Base-by-base conservation (phyloP, 75 land plant genomes). In the Selaginella tamariscina region DNA sequence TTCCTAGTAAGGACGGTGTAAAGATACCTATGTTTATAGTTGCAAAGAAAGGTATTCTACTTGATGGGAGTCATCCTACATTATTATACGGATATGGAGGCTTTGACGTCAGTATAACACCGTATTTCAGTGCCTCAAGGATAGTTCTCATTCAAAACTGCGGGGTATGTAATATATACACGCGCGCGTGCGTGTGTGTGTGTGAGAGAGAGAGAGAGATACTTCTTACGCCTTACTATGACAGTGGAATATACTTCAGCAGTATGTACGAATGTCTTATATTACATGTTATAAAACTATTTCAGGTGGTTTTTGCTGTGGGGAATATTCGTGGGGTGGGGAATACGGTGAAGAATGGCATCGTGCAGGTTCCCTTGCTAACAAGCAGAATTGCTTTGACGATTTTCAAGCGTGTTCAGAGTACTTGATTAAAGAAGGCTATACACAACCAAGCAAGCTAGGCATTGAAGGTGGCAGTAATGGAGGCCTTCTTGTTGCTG, bases 261-360 rank as follows among this genome's bases (percentile, higher is more conserved):
- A n/a, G n/a, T n/a, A n/a, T n/a, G n/a, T n/a, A n/a, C n/a, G n/a
- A n/a, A n/a, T n/a, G n/a, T n/a, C n/a, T n/a, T n/a, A n/a, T n/a
- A n/a, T n/a, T n/a, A n/a, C n/a, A n/a, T n/a, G n/a, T n/a, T n/a
- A n/a, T n/a, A n/a, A n/a, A n/a, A 56, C 81, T 89, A 78, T 64
- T 85, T 64, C 88, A 85, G 49, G 81, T 71, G 24, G 78, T 95
- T 0, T 77, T 80, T 70, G 94, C 89, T 54, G 55, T 87, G 28
- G 99, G 96, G 55, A 95, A 91, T 63, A 90, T 90, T 27, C 82
- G 99, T 54, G 99, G 99, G 99, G 99, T 56, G 99, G 99, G 29
- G 99, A 95, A 33, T 95, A 95, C 75, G 99, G 99, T 55, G 89
- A 90, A 68, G 87, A 90, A 70, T 95, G 99, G 99, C 99, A 95